Base-by-base conservation (phyloP, 768 basidiomycete species). In the Hypholoma sublateritium region DNA sequence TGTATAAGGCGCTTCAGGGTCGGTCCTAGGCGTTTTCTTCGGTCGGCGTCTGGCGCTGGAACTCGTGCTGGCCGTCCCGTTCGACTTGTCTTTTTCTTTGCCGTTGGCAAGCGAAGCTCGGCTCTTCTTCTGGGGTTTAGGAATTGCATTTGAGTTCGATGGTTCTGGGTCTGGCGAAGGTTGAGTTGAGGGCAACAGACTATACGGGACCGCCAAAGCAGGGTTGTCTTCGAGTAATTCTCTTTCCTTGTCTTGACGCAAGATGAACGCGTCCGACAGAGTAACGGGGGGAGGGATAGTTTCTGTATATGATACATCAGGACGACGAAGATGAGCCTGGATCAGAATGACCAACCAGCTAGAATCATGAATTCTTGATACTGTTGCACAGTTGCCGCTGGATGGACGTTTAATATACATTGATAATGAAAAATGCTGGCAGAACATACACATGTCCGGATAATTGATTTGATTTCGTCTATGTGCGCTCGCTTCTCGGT, bases 361-460 rank as follows among this genome's bases (percentile, higher is more conserved):
- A 91, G 80, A 61, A 89, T 89, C 78, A 80, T 82, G 61, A 88
- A 87, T 63, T 89, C 86, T 66, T 84, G 82, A 60, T 84, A 84
- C 62, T 83, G 81, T 52, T 80, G 76, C 3, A 82, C 80, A 6
- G 86, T 80, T 36, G 74, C 73, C 34, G 87, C 89, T 90, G 55
- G 25, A 55, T 19, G 45, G 32, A 13, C 62, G 35, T 22, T 62
- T 45, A 54, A 59, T 53, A 54, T 49, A 12, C 42, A 45, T 22
- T 32, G 28, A 22, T 24, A 25, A 34, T 36, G 25, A 44, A 19
- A 36, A 55, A 32, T 37, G 42, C 17, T 43, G 37, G 57, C 21
- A 12, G 32, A 37, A 50, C 47, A 71, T 84, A 93, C 92, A 87
- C 79, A 93, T 81, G 68, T 95, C 91, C 39, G 79, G 76, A 61